These are phyloP conservation scores for Cryptococcus sp. DNA, from an alignment of 1,284 basidiomycete genomes.

Conservation along the genomic window DNA sequence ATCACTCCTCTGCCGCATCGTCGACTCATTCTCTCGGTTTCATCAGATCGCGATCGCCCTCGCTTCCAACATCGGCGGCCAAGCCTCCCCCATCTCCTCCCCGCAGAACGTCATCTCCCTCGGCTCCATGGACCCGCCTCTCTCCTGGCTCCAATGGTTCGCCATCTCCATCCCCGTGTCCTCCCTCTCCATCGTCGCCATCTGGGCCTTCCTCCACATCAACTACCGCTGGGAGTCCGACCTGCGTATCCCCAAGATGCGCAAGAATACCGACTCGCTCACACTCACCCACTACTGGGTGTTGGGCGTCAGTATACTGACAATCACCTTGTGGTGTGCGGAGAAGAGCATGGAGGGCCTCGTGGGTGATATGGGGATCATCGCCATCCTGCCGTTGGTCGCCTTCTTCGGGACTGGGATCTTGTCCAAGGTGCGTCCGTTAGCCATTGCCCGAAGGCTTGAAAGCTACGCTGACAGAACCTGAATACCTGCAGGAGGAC, in stretches of 20 bases:
- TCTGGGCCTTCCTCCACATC: constrained; percentile 85
- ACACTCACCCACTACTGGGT: constrained; percentile 89
- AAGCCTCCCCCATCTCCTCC: constrained; percentile 85
- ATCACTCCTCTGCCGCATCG: neutral
- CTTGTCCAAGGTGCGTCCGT: constrained; percentile 72
- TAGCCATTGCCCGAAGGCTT: neutral
- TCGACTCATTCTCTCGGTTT: neutral
- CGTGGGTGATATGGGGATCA: constrained; percentile 96
- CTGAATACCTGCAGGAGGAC: constrained; percentile 70
- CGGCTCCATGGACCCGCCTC: constrained; percentile 75
- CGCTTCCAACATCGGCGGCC: constrained; percentile 97
- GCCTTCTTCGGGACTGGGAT: constrained; percentile 94
- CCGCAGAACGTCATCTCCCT: constrained; percentile 97
- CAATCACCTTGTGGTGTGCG: constrained; percentile 88
- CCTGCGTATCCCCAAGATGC: constrained; percentile 75
- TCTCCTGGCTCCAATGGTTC: constrained; percentile 94
- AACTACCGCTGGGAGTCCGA: constrained; percentile 82
- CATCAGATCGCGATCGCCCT: constrained; percentile 87
- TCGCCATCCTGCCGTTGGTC: constrained; percentile 89
- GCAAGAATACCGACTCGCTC: constrained; percentile 75
- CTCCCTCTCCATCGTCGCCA: constrained; percentile 73
- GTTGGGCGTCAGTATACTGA: constrained; percentile 73
- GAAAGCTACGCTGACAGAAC: neutral
- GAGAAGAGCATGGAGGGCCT: constrained; percentile 74
- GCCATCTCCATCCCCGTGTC: constrained; percentile 90